Base-by-base conservation (phyloP, 129 eudicot species). In the Flaveria bidentis region DNA sequence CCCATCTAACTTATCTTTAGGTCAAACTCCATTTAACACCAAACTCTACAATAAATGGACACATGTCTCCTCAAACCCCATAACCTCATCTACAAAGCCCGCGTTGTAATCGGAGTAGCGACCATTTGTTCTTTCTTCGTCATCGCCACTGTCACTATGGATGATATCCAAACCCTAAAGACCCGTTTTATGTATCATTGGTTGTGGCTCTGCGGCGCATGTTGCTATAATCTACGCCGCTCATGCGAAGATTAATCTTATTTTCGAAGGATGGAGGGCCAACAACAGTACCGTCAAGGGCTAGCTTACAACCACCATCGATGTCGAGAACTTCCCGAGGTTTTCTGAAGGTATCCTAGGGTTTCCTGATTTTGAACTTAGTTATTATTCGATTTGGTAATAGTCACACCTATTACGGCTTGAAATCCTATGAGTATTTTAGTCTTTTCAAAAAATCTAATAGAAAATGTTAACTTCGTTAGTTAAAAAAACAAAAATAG, bases 211-310 rank as follows among this genome's bases (percentile, higher is more conserved):
- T 0, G 96, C 99, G 13, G 90, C 22, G 22, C 0, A 20, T 20
- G 22, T 20, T 20, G 22, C 22, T 20, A 20, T 20, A 20, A 20
- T 20, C 22, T 20, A 20, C 22, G 22, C 22, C 22, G 0, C 0
- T 20, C 22, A 20, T 20, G 22, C 22, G 22, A 0, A 95, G 65
- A 88, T 95, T 44, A 86, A 86, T 5, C 14, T 95, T 46, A 86
- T 95, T 10, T 95, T 91, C 71, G 97, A 91, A 76, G 99, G 99
- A 9, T 89, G 92, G 94, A 91, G 91, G 99, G 99, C 99, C 46
- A 95, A 95, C 58, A 97, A 84, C 58, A 91, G 91, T 20, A 97
- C 97, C 1, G 94, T 97, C 15, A 97, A 97, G 0, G 99, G 99
- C 2, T 97, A 95, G 80, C 89, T 95, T 13, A 95, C 96, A 2